These are phyloP conservation scores for Penicillium paradoxum DNA, from an alignment of 495 filamentous ascomycete species.

Conservation along the genomic window DNA sequence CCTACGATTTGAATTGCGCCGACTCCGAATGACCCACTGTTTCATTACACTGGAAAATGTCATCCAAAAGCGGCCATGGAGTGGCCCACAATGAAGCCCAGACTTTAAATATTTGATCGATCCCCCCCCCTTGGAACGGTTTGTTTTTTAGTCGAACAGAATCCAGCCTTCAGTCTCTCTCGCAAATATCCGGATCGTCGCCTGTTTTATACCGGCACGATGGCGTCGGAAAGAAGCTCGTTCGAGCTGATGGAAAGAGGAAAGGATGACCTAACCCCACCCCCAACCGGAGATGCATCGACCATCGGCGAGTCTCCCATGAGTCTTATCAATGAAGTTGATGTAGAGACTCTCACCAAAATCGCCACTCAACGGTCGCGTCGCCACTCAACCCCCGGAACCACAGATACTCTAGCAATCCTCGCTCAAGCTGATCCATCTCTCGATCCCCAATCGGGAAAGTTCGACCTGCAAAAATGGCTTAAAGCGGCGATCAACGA, in stretches of 20 bases:
- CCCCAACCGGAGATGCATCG: neutral
- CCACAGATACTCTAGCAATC: constrained; percentile 2
- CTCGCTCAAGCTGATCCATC: constrained; percentile 20
- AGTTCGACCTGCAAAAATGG: constrained; percentile 28
- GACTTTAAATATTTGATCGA: neutral
- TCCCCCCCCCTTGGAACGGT: neutral
- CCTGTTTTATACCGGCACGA: neutral
- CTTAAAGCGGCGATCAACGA: constrained; percentile 26
- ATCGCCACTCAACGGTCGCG: constrained; percentile 18
- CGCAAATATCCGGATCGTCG: neutral
- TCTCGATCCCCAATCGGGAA: constrained; percentile 24
- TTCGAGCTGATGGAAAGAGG: neutral
- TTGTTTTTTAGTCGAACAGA: neutral
- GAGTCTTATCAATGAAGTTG: constrained; percentile 12
- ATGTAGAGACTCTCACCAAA: constrained; percentile 22
- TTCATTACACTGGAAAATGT: neutral
- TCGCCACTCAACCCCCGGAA: constrained; percentile 11
- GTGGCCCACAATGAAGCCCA: neutral
- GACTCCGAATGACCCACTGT: neutral
- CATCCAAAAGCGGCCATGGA: neutral
- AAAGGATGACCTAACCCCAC: neutral
- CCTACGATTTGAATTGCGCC: neutral
- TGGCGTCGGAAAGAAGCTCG: neutral
- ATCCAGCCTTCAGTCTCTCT: neutral
- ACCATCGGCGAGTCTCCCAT: constrained; percentile 6